Evolutionary conservation across 1,284 basidiomycete species (phyloP), one percentile per base, ranked within the genome.

Genomic region (Moesziomyces aphidis): DNA sequence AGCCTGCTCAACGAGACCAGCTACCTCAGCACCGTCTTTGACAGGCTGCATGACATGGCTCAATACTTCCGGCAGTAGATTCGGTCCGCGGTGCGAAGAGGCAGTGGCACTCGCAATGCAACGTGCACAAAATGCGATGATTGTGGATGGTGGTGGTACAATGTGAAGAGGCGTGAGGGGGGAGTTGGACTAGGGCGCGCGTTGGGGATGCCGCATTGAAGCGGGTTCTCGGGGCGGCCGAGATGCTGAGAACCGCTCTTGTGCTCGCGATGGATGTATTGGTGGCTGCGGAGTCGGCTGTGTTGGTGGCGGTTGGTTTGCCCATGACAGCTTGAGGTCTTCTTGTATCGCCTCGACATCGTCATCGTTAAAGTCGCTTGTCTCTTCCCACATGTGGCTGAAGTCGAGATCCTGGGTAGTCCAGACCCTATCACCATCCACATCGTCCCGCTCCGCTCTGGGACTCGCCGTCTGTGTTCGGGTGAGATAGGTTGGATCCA

Each of bases 1-100:
- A 89, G 90, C 28, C 85, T 98, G 58, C 86, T 99, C 68, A 97
- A 96, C 81, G 95, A 99, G 83, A 97, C 94, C 3, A 95, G 93
- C 42, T 96, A 97, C 85, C 89, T 98, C 77, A 93, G 93, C 0
- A 93, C 92, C 31, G 91, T 99, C 58, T 89, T 99, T 52, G 84
- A 85, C 58, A 67, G 82, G 45, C 67, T 85, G 44, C 82, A 84
- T 66, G 82, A 82, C 52, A 77, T 81, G 69, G 82, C 82, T 15
- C 82, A 84, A 67, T 83, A 80, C 61, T 83, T 83, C 48, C 50
- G 79, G 45, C 78, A 77, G 57, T 80, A 50, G 47, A 19, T 46
- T 17, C 23, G 45, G 31, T 11, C 31, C 4, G 4, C 31, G 31
- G 13, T 13, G 11, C 11, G 31, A 13, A 13, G 11, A 4, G 31